Evolutionary conservation across 176 grass and related monocot species (phyloP).

Genomic region (Triticum aestivum): DNA sequence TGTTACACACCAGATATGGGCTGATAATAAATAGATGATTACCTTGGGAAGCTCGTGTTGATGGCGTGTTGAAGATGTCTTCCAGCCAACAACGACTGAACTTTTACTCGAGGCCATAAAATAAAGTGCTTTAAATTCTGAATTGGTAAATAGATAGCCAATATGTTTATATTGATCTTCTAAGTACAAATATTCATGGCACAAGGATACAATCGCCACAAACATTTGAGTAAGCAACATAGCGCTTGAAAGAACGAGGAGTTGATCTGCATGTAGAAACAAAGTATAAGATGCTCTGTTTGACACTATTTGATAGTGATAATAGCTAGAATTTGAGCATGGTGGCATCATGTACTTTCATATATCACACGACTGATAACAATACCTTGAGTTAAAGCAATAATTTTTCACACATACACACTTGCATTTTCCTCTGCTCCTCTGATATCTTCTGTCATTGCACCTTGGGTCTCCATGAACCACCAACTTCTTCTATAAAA

Average conservation of each 20-base stretch:
- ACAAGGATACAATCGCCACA: constrained; percentile 88
- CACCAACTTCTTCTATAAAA: no score
- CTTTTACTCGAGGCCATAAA: constrained; percentile 49
- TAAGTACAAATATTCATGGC: constrained; percentile 12
- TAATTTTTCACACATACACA: no score
- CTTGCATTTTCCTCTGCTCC: no score
- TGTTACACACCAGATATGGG: neutral
- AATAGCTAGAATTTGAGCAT: neutral
- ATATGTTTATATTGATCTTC: constrained; percentile 1
- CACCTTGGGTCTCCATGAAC: no score
- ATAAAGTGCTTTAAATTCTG: neutral
- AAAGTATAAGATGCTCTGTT: constrained; percentile 19
- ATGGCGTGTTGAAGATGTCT: constrained; percentile 77
- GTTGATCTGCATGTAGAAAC: constrained; percentile 66
- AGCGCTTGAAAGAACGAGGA: constrained; percentile 68
- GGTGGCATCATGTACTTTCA: no score
- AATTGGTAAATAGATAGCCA: constrained; percentile 28
- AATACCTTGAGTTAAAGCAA: no score
- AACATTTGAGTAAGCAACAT: constrained; percentile 85
- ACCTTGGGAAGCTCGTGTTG: constrained; percentile 89
- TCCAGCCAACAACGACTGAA: constrained; percentile 87
- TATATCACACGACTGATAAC: no score
- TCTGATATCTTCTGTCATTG: no score
- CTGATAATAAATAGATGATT: constrained; percentile 36
- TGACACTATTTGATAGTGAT: no score